Conservation (phyloP, 2,329 filamentous ascomycete genomes). For the Phialocephala sp. region DNA sequence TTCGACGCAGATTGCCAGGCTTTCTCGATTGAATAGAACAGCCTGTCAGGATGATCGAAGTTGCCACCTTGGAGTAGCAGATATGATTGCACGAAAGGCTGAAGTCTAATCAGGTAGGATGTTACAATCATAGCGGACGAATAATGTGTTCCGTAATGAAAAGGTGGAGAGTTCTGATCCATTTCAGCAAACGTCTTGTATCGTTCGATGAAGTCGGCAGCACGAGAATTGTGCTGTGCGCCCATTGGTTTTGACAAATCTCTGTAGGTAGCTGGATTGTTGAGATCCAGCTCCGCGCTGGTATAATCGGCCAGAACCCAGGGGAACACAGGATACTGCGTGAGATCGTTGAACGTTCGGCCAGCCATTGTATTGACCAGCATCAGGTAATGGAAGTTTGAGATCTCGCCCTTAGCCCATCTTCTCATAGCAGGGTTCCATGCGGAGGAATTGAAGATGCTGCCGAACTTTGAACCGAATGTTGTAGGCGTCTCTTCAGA, state of each 20-base stretch:
- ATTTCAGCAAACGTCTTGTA: slow-evolving; percentile 92
- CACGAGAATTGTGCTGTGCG: slow-evolving; percentile 78
- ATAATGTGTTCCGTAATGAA: slow-evolving; percentile 98
- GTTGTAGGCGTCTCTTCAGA: slow-evolving; percentile 63
- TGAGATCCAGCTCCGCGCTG: slow-evolving; percentile 88
- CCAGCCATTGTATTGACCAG: slow-evolving; percentile 97
- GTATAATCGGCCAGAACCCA: slow-evolving; percentile 97
- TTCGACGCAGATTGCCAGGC: slow-evolving; percentile 90
- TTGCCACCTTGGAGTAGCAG: slow-evolving; percentile 92
- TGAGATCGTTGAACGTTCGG: slow-evolving; percentile 95
- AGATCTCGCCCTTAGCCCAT: slow-evolving; percentile 94
- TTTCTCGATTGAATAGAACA: slow-evolving; percentile 92
- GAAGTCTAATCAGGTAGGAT: slow-evolving; percentile 91
- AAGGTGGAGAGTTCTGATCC: slow-evolving; percentile 76
- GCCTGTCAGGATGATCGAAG: slow-evolving; percentile 93
- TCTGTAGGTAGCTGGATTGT: slow-evolving; percentile 82
- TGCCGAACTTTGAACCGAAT: slow-evolving; percentile 88
- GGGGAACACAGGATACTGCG: slow-evolving; percentile 96
- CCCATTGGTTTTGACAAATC: slow-evolving; percentile 97
- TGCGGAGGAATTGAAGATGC: slow-evolving; percentile 83
- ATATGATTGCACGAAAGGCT: slow-evolving; percentile 96
- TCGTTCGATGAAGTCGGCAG: slow-evolving; percentile 80
- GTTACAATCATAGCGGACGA: slow-evolving; percentile 99
- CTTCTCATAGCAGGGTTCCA: slow-evolving; percentile 85
- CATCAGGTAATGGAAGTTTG: slow-evolving; percentile 99